phyloP scores from a whole-genome alignment of 805 yeast genomes.

The Lachancea fermentati region DNA sequence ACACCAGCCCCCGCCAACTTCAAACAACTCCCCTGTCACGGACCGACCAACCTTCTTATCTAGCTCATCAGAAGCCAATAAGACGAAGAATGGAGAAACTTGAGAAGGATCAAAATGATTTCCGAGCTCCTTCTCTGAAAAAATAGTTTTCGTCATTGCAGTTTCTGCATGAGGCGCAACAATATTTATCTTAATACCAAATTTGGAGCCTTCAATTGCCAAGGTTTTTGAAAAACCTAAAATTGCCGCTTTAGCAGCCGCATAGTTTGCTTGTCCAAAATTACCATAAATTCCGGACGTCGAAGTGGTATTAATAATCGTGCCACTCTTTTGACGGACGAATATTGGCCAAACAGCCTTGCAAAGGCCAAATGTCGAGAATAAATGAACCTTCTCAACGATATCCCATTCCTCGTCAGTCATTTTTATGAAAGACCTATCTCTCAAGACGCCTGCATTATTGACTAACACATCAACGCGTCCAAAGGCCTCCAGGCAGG shows the following conservation, averaged over 20 bases:
- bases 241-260: conserved; percentile 88
- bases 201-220: conserved; percentile 85
- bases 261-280: conserved; percentile 95
- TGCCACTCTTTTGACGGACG: conserved; percentile 69
- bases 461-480: conserved; percentile 79
- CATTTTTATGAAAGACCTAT: conserved; percentile 82
- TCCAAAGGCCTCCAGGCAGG: conserved; percentile 73
- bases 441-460: conserved; percentile 93
- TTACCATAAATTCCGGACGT: conserved; percentile 97
- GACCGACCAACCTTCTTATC: conserved; percentile 35
- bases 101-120: conserved; percentile 80
- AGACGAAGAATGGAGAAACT: conserved; percentile 85
- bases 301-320: conserved; percentile 82
- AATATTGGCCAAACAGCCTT: conserved; percentile 93
- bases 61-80: conserved; percentile 68
- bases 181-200: conserved; percentile 67
- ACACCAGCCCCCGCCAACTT: conserved; percentile 95
- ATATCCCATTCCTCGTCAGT: conserved; percentile 75
- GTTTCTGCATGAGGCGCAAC: conserved; percentile 99
- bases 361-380: conserved; percentile 74
- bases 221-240: conserved; percentile 79
- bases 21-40: conserved; percentile 76
- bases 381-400: conserved; percentile 75
- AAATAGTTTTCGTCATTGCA: conserved; percentile 88
- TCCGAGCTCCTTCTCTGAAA: conserved; percentile 63